A percentile compares a stretch with the other conserved stretches of the same genome.
Evolutionary conservation across 345 rosid genomes (phyloP).

Genomic region (Populus euphratica): DNA sequence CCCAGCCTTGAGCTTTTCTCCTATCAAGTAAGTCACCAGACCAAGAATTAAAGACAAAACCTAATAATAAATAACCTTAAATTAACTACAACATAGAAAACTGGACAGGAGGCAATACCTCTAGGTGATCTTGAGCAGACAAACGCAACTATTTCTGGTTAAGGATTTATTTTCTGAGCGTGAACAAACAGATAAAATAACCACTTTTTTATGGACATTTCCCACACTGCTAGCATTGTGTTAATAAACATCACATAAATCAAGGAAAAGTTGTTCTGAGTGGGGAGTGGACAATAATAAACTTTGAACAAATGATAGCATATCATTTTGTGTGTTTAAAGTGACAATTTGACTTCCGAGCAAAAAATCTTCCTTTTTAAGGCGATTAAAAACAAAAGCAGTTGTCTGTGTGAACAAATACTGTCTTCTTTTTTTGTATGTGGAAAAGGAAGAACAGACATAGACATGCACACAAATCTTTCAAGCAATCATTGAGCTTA

Average conservation of each 20-base stretch:
- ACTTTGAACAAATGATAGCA: not conserved
- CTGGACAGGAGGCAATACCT: not conserved
- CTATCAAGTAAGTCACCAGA: not conserved
- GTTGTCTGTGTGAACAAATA: not conserved
- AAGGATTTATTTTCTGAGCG: not conserved
- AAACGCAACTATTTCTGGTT: not conserved
- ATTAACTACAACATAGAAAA: not conserved
- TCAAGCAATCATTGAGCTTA: conserved; percentile 28
- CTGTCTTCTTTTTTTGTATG: not conserved
- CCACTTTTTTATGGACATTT: not conserved
- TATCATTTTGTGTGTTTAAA: not conserved
- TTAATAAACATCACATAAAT: not conserved
- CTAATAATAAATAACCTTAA: not conserved
- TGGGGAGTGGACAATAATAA: not conserved
- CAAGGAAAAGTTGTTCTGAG: not conserved
- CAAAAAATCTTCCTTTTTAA: not conserved
- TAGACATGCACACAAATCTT: not conserved
- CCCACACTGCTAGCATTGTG: not conserved
- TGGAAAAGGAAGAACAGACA: not conserved
- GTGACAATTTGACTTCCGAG: not conserved
- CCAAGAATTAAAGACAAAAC: no score
- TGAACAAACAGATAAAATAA: not conserved
- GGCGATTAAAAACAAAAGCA: not conserved
- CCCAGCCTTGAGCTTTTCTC: not conserved
- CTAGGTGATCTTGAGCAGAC: not conserved